phyloP scores from a whole-genome alignment of 2,329 filamentous ascomycete species.

The Apiospora aurea region DNA sequence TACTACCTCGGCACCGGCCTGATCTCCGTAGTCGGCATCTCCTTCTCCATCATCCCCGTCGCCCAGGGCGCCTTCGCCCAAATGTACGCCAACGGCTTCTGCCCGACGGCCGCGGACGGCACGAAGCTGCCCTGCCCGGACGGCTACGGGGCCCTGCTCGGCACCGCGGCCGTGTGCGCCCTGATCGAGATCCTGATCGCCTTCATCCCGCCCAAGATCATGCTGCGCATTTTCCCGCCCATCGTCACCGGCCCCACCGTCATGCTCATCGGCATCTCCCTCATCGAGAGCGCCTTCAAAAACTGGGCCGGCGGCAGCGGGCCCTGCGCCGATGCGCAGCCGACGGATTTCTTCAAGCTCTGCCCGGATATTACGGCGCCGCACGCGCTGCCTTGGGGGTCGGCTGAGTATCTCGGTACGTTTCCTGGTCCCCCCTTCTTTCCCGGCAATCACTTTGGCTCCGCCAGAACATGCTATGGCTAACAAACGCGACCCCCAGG shows the following conservation, averaged over 20 bases:
- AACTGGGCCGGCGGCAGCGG: constrained; percentile 82
- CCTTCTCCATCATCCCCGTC: constrained; percentile 78
- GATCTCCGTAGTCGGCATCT: constrained; percentile 80
- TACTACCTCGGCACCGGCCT: constrained; percentile 82
- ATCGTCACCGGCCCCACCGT: constrained; percentile 78
- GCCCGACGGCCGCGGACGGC: constrained; percentile 65
- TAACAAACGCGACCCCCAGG: constrained; percentile 35
- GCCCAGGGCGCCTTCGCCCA: constrained; percentile 75
- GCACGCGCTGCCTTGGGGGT: constrained; percentile 78
- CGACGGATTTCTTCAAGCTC: constrained; percentile 62
- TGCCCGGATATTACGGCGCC: constrained; percentile 75
- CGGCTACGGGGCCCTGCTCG: constrained; percentile 78
- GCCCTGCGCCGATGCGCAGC: constrained; percentile 57
- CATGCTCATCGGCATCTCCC: constrained; percentile 74
- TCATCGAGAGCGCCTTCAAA: constrained; percentile 75
- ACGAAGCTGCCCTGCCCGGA: constrained; percentile 76
- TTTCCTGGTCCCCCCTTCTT: not conserved
- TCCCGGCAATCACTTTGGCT: no score
- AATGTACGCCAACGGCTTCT: constrained; percentile 80
- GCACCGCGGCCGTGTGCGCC: constrained; percentile 70
- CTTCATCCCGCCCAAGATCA: constrained; percentile 72
- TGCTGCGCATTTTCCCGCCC: constrained; percentile 80
- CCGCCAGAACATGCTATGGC: not conserved
- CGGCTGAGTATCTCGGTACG: constrained; percentile 74
- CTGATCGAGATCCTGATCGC: constrained; percentile 77